Base-by-base conservation (phyloP, 2,329 filamentous ascomycete genomes). In the Chaetomiaceae sp. region DNA sequence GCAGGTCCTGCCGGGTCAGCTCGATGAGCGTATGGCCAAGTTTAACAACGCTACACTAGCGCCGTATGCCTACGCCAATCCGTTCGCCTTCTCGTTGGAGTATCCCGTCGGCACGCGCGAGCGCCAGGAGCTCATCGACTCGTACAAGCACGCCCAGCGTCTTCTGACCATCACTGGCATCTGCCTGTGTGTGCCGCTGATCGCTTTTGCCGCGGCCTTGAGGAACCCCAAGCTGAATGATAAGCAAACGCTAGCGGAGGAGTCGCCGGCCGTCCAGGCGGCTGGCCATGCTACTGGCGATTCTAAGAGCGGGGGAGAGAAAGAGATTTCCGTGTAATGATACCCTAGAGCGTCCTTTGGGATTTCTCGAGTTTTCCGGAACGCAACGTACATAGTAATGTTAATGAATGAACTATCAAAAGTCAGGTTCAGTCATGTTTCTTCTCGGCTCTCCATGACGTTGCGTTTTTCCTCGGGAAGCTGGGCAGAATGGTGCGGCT, bases 1-100 rank as follows among this genome's bases (percentile, higher is more conserved):
- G 0, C 80, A 85, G 62, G 68, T 76, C 2, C 70, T 85, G 40
- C 80, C 78, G 1, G 52, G 55, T 0, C 64, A 72, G 36, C 73
- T 86, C 2, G 60, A 61, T 5, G 49, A 61, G 3, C 51, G 59
- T 49, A 45, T 65, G 2, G 45, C 45, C 0, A 25, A 32, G 1
- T 62, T 58, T 48, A 64, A 69, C 62, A 73, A 75, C 63, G 58
- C 62, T 3, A 74, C 71, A 0, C 62, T 75, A 0, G 72, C 69
- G 0, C 56, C 60, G 0, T 33, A 58, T 2, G 65, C 67, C 0
- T 76, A 75, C 50, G 61, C 34, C 1, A 56, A 71, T 36, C 61
- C 74, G 8, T 69, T 76, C 16, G 56, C 56, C 3, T 63, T 63
- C n/a, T 61, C 66, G 14, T 11, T 54, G 4, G 51, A 60, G 14